phyloP scores from a whole-genome alignment of 2,329 filamentous ascomycete genomes.

The Acrodontium crateriforme region DNA sequence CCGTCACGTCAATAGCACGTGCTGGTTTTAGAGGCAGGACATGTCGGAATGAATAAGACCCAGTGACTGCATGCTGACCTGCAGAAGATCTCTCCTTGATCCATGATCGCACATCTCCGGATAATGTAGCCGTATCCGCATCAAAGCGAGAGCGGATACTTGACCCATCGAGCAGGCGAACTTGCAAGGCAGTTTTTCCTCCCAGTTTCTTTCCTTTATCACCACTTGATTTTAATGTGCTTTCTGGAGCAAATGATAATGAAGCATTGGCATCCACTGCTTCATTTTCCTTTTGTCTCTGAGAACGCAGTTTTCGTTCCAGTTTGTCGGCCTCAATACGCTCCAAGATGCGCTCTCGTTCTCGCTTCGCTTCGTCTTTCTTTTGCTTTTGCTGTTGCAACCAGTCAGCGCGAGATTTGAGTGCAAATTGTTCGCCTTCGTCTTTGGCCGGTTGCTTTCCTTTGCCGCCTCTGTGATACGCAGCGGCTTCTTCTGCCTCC shows the following conservation, averaged over 20 bases:
- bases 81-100: conserved; percentile 42
- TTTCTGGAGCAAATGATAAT: conserved; percentile 4
- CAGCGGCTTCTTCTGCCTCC: conserved; percentile 23
- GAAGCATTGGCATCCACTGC: conserved; percentile 2
- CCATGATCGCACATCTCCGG: conserved; percentile 58
- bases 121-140: conserved; percentile 44
- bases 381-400: conserved; percentile 40
- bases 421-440: too few relatives aligned
- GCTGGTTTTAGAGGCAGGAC: conserved; percentile 68
- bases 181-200: conserved; percentile 41
- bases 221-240: conserved; percentile 6
- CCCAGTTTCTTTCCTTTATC: conserved; percentile 8
- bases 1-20: conserved; percentile 55
- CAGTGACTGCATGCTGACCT: conserved; percentile 16
- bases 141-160: conserved; percentile 64
- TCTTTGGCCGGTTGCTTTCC: conserved; percentile 19
- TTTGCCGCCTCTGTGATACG: conserved; percentile 11
- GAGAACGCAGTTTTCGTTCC: conserved; percentile 46
- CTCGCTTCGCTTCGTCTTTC: conserved; percentile 51
- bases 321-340: conserved; percentile 66
- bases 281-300: conserved; percentile 19
- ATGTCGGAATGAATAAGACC: conserved; percentile 74
- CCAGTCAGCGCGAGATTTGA: conserved; percentile 21
- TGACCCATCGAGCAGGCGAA: conserved; percentile 72
- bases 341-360: conserved; percentile 57